phyloP scores from a whole-genome alignment of 441 rosid species.

The Bocquillonia castaneifolia region DNA sequence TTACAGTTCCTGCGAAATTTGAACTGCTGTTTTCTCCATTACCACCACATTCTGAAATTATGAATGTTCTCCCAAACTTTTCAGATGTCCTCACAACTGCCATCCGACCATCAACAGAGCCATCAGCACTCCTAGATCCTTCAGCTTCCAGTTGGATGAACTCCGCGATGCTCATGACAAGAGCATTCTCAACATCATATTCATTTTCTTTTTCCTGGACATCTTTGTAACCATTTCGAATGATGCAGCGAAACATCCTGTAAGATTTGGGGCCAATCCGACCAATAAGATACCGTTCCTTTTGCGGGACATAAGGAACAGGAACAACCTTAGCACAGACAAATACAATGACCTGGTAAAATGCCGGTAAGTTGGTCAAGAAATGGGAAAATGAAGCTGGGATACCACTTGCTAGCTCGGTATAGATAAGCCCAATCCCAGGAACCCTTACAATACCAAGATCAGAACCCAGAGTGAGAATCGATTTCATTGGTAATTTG shows the following conservation, averaged over 20 bases:
- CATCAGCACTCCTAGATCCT: constrained; percentile 48
- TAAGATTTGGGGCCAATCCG: constrained; percentile 89
- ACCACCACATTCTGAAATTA: constrained; percentile 41
- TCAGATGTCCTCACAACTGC: constrained; percentile 78
- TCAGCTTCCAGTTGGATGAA: constrained; percentile 89
- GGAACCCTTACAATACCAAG: constrained; percentile 84
- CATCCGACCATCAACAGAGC: constrained; percentile 57
- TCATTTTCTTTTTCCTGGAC: constrained; percentile 60
- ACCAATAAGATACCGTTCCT: constrained; percentile 79
- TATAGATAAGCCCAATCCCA: constrained; percentile 82
- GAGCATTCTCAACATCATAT: constrained; percentile 67
- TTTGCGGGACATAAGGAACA: constrained; percentile 67
- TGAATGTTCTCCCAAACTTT: constrained; percentile 63
- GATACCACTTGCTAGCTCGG: constrained; percentile 70
- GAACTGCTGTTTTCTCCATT: constrained; percentile 38
- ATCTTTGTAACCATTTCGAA: constrained; percentile 81
- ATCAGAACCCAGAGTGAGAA: constrained; percentile 73
- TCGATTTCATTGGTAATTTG: constrained; percentile 71
- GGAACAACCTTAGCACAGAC: constrained; percentile 78
- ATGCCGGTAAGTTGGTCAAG: constrained; percentile 74
- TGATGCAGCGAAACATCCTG: constrained; percentile 77
- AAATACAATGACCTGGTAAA: constrained; percentile 80
- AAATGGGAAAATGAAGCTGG: constrained; percentile 79
- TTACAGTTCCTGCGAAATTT: constrained; percentile 28
- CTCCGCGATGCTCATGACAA: constrained; percentile 81